Base-by-base conservation (phyloP, 352 stramenopile genomes). In the Pythium plurisporium region DNA sequence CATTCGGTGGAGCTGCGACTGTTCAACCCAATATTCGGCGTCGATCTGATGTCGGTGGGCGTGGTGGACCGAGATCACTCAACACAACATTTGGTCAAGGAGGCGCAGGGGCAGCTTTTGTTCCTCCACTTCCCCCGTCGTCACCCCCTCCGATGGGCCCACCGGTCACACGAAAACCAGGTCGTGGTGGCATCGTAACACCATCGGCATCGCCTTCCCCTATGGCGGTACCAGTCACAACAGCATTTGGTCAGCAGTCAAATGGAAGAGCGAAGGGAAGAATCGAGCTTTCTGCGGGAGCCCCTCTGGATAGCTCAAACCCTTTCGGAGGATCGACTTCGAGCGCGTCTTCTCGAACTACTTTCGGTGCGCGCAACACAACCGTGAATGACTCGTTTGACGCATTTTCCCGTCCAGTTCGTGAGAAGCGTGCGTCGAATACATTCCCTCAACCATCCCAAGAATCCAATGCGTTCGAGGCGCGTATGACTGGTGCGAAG, bases 11-110 rank as follows among this genome's bases (percentile, higher is more conserved):
- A 10, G 59, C 20, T 7, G 33, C 20, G 3, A 50, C 30, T 20
- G 43, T 45, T 10, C 59, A 59, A 26, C 59, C 59, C 22, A 67
- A 65, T n/a, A 55, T 59, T 40, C 52, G 59, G 38, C 51, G 59
- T 10, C 55, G 52, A n/a, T 47, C 49, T 4, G 59, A 67, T 20
- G 42, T 40, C n/a, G 59, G 59, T 11, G 59, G 59, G 25, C 59
- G 59, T 15, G 59, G 45, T 38, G n/a, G n/a, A n/a, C 14, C 45
- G 0, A 36, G 58, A 33, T 25, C 51, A 17, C 23, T 34, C 12
- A 30, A 27, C 25, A 68, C 60, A 4, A 46, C 47, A 17, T 68
- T 68, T 30, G 54, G 61, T 40, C 58, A 65, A 8, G 25, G 33
- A 15, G 31, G 29, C 31, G 25, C 41, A 3, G 42, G 48, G 8